Percentiles rank a stretch among this genome's conserved stretches.
Evolutionary conservation across 805 yeast species (phyloP).

Genomic region (Jamesozyma piceae): DNA sequence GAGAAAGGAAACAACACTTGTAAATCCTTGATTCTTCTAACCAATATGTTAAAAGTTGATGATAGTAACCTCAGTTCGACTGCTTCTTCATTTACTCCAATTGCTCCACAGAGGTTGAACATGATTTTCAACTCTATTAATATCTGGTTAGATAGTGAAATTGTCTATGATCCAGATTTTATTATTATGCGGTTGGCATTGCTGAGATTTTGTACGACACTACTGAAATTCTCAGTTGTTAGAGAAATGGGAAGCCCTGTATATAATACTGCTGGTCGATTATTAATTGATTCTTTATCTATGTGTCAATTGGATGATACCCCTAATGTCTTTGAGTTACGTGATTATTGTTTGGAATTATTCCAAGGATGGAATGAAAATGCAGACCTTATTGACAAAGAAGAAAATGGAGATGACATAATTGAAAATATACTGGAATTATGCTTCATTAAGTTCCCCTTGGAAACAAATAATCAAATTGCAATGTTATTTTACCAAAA

Average conservation of each 20-base stretch:
- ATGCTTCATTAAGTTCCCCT: constrained; percentile 27
- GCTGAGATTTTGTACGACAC: constrained; percentile 34
- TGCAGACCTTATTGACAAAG: constrained; percentile 26
- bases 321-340: constrained; percentile 33
- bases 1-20: constrained; percentile 35
- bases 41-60: constrained; percentile 29
- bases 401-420: constrained; percentile 26
- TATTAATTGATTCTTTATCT: constrained; percentile 29
- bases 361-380: constrained; percentile 26
- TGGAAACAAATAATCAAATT: constrained; percentile 24
- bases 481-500: constrained; percentile 31
- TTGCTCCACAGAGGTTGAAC: constrained; percentile 55
- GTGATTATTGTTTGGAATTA: constrained; percentile 39
- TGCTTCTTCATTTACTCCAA: constrained; percentile 31
- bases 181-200: constrained; percentile 42
- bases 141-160: constrained; percentile 53
- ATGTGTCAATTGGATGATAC: constrained; percentile 31
- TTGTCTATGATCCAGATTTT: constrained; percentile 51
- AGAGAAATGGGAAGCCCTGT: constrained; percentile 33
- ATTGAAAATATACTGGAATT: constrained; percentile 38
- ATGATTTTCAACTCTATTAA: constrained; percentile 49
- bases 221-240: constrained; percentile 27
- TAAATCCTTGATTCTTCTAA: constrained; percentile 35
- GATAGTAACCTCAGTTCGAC: background rate
- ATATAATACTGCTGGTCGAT: constrained; percentile 37